Evolutionary conservation across 768 basidiomycete species (phyloP), one percentile per base, ranked within the genome.

Genomic region (Fistulinella prunicolor): DNA sequence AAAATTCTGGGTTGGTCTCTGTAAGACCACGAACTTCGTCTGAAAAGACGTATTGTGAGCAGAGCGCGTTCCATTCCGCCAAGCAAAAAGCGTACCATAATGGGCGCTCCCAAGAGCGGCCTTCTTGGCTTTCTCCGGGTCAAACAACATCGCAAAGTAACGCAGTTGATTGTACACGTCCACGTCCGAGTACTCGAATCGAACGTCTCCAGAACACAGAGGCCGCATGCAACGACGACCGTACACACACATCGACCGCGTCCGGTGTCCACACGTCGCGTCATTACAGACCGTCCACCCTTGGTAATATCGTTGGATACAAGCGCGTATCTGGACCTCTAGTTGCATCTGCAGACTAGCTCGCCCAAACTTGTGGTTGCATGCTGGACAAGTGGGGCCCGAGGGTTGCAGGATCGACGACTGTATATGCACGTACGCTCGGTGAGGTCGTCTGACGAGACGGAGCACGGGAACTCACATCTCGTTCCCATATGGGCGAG

Each of bases 181-280:
- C 9, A 76, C 70, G 62, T 97, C 94, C 29, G 86, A 77, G 64
- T 94, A 97, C 88, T 97, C 64, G 9, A 50, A 46, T 34, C 29
- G 50, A 1, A 24, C 51, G 9, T 4, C 47, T 0, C 58, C 58
- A 0, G 0, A 29, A 43, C 65, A 67, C 21, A 9, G 30, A 0
- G 51, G 37, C 38, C 80, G 78, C 46, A 93, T 63, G 64, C 96
- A 99, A 42, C 85, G 74, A 26, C 83, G 78, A 6, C 92, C 94
- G 64, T 93, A 94, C 1, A 97, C 91, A 29, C 88, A 76, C 90
- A 97, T 95, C 78, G 85, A 89, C 17, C 96, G 76, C n/a, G 95
- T 94, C 30, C 89, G 79, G 50, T 82, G 76, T 9, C 80, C 80
- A 61, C 96, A 99, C 0, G 85, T 86, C 19, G 80, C 72, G 52